A percentile compares a stretch with the other conserved stretches of the same genome.
phyloP scores from a whole-genome alignment of 371 early-diverging fungal species.

The Choanephora cucurbitarum region DNA sequence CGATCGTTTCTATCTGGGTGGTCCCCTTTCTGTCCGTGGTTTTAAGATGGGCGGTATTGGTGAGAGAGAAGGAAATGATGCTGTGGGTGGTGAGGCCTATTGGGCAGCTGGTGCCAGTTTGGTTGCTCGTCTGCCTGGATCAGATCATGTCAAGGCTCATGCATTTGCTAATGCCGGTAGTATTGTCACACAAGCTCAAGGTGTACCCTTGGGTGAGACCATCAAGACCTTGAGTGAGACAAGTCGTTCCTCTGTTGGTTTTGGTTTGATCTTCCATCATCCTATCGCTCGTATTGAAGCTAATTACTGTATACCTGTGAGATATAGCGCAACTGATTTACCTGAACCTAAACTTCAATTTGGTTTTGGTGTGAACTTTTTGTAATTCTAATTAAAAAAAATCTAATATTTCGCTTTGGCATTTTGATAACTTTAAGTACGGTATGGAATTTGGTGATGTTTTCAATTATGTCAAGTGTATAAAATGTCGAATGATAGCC shows the following conservation, averaged over 20 bases:
- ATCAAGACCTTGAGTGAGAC: conserved; percentile 40
- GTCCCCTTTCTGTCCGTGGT: conserved; percentile 84
- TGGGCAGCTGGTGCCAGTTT: conserved; percentile 80
- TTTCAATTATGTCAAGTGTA: too few species aligned
- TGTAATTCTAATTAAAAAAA: conserved; percentile 45
- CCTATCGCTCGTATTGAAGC: conserved; percentile 60
- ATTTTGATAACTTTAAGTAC: too few species aligned
- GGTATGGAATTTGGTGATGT: too few species aligned
- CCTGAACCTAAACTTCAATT: conserved; percentile 78
- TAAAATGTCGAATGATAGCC: too few species aligned
- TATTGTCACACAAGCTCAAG: conserved; percentile 38
- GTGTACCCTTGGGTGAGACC: conserved; percentile 26
- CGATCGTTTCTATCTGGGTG: conserved; percentile 90
- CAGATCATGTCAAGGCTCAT: conserved; percentile 73
- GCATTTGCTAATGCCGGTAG: conserved; percentile 88
- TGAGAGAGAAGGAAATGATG: conserved; percentile 78
- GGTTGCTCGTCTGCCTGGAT: conserved; percentile 76
- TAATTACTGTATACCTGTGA: conserved; percentile 50
- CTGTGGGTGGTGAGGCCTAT: conserved; percentile 87
- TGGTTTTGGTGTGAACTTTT: conserved; percentile 85
- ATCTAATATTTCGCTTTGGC: too few species aligned
- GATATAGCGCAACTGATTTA: conserved; percentile 62
- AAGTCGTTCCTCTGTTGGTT: conserved; percentile 71
- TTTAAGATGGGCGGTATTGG: conserved; percentile 88
- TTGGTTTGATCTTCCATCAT: conserved; percentile 84